These are phyloP conservation scores for Magnusiomyces starmeri DNA, from an alignment of 1,139 yeast species.

Conservation along the genomic window DNA sequence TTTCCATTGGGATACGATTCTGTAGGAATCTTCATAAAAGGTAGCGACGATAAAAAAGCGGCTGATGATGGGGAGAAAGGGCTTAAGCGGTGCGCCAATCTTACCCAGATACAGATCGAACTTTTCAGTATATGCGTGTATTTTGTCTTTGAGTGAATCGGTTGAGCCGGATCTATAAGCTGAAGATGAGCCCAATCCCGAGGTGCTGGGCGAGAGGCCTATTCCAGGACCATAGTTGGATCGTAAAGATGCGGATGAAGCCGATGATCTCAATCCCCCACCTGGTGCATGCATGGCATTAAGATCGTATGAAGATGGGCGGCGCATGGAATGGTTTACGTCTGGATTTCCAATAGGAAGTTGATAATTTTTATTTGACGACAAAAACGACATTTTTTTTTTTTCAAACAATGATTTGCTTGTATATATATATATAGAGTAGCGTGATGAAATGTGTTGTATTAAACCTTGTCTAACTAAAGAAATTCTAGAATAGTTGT, in stretches of 20 bases:
- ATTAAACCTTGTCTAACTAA: too few species aligned
- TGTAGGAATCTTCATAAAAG: conserved; percentile 79
- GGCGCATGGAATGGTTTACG: conserved; percentile 1
- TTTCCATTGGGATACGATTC: conserved; percentile 83
- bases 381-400: not conserved
- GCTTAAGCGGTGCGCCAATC: conserved; percentile 36
- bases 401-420: not conserved
- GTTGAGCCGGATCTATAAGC: too few species aligned
- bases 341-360: conserved; percentile 3
- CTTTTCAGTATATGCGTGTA: conserved; percentile 25
- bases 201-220: too few species aligned
- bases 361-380: conserved; percentile 2
- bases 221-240: too few species aligned
- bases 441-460: too few species aligned
- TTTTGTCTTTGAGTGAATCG: conserved; percentile 5
- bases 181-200: too few species aligned
- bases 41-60: conserved; percentile 90
- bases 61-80: conserved; percentile 66
- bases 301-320: conserved; percentile 8
- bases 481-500: too few species aligned
- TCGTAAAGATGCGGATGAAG: conserved; percentile 2
- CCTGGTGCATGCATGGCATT: not conserved
- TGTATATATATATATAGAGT: too few species aligned
- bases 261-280: not conserved
- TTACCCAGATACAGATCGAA: conserved; percentile 33